phyloP scores from a whole-genome alignment of 768 basidiomycete species.

The Tricholomella constricta region DNA sequence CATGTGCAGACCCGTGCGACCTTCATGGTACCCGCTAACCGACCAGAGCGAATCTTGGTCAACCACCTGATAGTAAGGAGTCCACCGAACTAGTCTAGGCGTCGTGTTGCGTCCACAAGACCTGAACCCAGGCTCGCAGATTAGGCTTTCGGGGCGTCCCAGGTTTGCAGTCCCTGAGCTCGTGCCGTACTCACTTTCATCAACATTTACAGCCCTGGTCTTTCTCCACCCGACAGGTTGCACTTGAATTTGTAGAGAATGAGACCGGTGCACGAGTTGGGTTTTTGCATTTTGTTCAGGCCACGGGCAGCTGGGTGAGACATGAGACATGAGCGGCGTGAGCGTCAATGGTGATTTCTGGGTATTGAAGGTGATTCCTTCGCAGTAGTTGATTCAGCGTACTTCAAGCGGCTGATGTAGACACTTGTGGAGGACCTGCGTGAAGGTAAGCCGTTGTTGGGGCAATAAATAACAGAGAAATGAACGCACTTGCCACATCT shows the following conservation, averaged over 20 bases:
- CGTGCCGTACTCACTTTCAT: not conserved
- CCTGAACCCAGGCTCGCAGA: not conserved
- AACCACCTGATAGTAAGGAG: not conserved
- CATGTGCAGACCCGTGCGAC: not conserved
- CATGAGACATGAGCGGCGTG: too few relatives aligned
- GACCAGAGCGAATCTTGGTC: not conserved
- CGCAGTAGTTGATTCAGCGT: too few relatives aligned
- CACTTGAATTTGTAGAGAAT: not conserved
- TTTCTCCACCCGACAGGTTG: not conserved
- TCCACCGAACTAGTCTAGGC: not conserved
- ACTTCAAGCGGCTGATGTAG: too few relatives aligned
- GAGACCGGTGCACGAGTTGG: not conserved
- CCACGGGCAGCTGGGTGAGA: not conserved
- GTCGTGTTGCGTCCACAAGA: not conserved
- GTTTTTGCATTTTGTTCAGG: not conserved
- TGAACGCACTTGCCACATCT: too few relatives aligned
- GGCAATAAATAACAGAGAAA: too few relatives aligned
- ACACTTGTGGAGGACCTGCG: too few relatives aligned
- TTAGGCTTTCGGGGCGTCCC: not conserved
- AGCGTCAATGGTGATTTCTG: too few relatives aligned
- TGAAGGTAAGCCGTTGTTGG: too few relatives aligned
- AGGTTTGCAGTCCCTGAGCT: not conserved
- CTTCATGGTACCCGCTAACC: slow-evolving; percentile 2
- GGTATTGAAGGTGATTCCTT: too few relatives aligned
- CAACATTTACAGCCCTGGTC: not conserved